A percentile compares a stretch with the other conserved stretches of the same genome.
These are phyloP conservation scores for Picea engelmannii DNA, from an alignment of 83 land plant species.

Conservation along the genomic window DNA sequence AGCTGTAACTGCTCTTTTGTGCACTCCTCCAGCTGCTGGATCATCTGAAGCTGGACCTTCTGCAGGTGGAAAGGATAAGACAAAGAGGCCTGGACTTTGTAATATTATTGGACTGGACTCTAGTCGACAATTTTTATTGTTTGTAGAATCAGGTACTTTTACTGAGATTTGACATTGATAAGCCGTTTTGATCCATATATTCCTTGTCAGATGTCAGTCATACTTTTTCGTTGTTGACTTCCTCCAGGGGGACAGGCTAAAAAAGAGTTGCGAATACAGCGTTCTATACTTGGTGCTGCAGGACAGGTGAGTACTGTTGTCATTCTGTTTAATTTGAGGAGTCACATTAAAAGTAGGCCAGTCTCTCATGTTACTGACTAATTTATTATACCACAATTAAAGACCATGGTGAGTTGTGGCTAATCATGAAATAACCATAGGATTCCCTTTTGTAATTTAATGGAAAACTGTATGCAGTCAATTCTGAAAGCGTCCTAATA, in stretches of 20 bases:
- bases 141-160: conserved; percentile 67
- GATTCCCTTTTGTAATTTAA: not conserved
- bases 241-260: conserved; percentile 62
- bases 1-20: conserved; percentile 78
- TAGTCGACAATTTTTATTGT: conserved; percentile 64
- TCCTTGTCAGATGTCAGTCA: not conserved
- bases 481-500: not conserved
- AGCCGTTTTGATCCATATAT: not conserved
- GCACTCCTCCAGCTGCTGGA: conserved; percentile 65
- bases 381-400: no score
- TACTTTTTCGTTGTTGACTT: not conserved
- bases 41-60: conserved; percentile 64
- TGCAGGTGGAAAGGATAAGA: conserved; percentile 77
- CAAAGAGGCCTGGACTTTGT: conserved; percentile 58
- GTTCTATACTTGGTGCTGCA: conserved; percentile 69
- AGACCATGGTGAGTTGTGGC: not conserved
- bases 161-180: not conserved
- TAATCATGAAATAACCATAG: not conserved
- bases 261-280: conserved; percentile 68
- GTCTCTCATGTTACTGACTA: no score
- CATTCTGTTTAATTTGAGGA: not conserved
- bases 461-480: not conserved
- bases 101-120: conserved; percentile 88
- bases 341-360: not conserved
- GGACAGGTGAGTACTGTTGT: conserved; percentile 61